Base-by-base conservation (phyloP, 257 asterid genomes). In the Verbascum thapsus region DNA sequence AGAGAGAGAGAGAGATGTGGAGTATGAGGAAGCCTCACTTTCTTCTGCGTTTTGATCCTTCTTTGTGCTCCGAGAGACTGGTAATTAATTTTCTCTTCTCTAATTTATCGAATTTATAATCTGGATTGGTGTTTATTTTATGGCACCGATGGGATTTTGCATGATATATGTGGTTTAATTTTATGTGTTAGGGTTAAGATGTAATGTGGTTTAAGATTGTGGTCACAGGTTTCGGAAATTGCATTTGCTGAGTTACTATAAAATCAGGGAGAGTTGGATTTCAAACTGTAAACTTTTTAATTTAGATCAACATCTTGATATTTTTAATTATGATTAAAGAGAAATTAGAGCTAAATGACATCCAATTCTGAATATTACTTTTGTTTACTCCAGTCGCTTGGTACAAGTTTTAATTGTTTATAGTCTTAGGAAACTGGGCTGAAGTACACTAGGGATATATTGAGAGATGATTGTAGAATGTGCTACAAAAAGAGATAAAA, bases 31-130 rank as follows among this genome's bases (percentile, higher is more conserved):
- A 70, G 69, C 95, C 96, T 74, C 83, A 79, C 76, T 91, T 91
- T 74, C 87, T 85, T 66, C 61, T 80, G 82, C 87, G 80, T 59
- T 88, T 91, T 71, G 85, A 84, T 72, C 94, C 94, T 57, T 78
- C 85, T 45, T 37, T 75, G 20, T 77, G 75, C 80, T 85, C 85
- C 45, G 76, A 85, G 23, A 73, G 76, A 69, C 72, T 88, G 95
- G 96, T 91, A 82, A 81, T 26, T 91, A 82, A 81, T 26, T 55
- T 65, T 60, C 52, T 63, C 70, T 63, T 67, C 39, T 43, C 18
- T 41, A 41, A 38, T 16, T 68, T 42, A 0, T 17, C 5, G 16
- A 22, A 22, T 44, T 15, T 41, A 19, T 41, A 26, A 1, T 1
- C 9, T 65, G 4, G 40, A 13, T 53, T 9, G 41, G 18, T 63